Conservation (phyloP, 2,329 filamentous ascomycete species). For the Ceratocystis cubensis region DNA sequence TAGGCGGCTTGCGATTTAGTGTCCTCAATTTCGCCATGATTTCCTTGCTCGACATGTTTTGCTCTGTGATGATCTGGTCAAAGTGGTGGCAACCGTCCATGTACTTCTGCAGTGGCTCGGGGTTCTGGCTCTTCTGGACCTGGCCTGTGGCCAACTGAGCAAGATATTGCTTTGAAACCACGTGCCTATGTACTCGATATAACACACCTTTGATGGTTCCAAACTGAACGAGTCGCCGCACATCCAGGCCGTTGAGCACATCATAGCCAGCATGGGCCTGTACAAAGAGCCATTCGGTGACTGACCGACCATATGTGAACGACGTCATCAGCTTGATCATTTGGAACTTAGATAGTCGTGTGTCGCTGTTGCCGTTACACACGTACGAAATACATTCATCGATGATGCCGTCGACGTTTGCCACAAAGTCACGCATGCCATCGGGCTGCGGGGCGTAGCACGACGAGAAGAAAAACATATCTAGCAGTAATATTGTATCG, state of each 20-base stretch:
- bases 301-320: slow-evolving; percentile 70
- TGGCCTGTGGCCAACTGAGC: slow-evolving; percentile 43
- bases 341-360: slow-evolving; percentile 43
- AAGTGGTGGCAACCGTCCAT: slow-evolving; percentile 64
- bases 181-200: slow-evolving; percentile 86
- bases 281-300: slow-evolving; percentile 73
- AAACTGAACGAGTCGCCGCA: slow-evolving; percentile 86
- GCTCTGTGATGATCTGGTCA: slow-evolving; percentile 71
- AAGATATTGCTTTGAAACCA: slow-evolving; percentile 54
- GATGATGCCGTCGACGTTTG: slow-evolving; percentile 60
- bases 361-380: slow-evolving; percentile 34
- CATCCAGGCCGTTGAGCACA: slow-evolving; percentile 64
- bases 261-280: slow-evolving; percentile 55
- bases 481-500: slow-evolving; percentile 75
- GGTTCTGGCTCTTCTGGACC: slow-evolving; percentile 31
- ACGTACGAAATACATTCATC: slow-evolving; percentile 84
- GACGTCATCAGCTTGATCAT: slow-evolving; percentile 75
- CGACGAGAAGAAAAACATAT: slow-evolving; percentile 87
- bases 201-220: slow-evolving; percentile 90
- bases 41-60: slow-evolving; percentile 55
- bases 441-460: slow-evolving; percentile 68
- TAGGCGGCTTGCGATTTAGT: slow-evolving; percentile 34
- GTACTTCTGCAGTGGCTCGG: slow-evolving; percentile 50
- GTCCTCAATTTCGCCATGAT: slow-evolving; percentile 56
- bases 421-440: slow-evolving; percentile 66